Conservation (phyloP, 345 rosid species). For the Camelina neglecta region DNA sequence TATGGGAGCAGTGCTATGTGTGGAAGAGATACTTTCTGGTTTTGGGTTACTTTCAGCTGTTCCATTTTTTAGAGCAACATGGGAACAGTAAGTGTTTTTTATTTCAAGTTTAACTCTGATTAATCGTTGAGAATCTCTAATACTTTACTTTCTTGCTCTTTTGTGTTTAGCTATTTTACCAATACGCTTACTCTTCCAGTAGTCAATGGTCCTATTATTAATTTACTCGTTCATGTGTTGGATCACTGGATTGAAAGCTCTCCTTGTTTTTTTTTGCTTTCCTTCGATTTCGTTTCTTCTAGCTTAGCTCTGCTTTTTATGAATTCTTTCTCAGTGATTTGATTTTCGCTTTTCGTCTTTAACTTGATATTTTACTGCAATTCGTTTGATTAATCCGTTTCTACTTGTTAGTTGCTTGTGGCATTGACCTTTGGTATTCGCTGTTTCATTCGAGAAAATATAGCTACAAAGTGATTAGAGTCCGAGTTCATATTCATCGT, state of each 20-base stretch:
- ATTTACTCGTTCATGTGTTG: background rate
- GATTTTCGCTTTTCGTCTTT: background rate
- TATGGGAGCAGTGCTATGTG: slow-evolving; percentile 96
- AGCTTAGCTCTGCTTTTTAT: background rate
- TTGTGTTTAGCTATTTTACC: slow-evolving; percentile 76
- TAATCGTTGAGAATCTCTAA: background rate
- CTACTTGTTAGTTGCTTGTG: background rate
- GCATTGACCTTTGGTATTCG: too few species aligned
- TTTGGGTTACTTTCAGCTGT: slow-evolving; percentile 92
- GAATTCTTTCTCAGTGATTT: slow-evolving; percentile 2
- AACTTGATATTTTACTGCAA: background rate
- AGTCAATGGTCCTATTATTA: slow-evolving; percentile 76
- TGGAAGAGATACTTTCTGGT: slow-evolving; percentile 88
- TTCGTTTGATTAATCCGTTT: background rate
- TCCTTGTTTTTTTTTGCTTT: background rate
- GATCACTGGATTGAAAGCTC: slow-evolving; percentile 10
- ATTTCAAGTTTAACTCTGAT: slow-evolving; percentile 10
- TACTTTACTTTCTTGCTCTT: slow-evolving; percentile 17
- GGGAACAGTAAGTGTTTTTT: slow-evolving; percentile 80
- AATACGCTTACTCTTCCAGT: slow-evolving; percentile 91
- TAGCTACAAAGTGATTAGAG: background rate
- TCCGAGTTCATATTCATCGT: background rate
- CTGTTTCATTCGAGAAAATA: background rate
- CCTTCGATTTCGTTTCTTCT: background rate
- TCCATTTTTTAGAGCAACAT: slow-evolving; percentile 93